Conservation (phyloP, 768 basidiomycete genomes). For the Termitomyces eurrhizus region DNA sequence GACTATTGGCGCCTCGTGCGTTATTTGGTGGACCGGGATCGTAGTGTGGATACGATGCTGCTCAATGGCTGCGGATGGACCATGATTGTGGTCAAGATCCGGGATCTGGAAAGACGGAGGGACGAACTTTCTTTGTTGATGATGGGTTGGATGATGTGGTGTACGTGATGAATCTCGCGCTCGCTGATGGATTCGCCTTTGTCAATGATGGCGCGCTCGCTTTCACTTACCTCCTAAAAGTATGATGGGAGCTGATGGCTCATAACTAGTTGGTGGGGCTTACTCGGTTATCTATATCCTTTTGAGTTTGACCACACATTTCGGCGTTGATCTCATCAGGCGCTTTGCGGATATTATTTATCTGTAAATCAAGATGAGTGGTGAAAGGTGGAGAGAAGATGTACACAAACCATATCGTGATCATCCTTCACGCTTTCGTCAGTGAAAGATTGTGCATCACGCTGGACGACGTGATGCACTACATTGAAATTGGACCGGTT, state of each 20-base stretch:
- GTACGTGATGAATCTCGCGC: conserved; percentile 30
- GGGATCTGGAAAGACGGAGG: not conserved
- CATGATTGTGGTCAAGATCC: not conserved
- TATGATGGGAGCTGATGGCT: not conserved
- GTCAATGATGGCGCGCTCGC: conserved; percentile 27
- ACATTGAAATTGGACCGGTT: not conserved
- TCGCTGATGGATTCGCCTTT: conserved; percentile 29
- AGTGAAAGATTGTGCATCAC: not conserved
- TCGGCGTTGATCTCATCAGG: not conserved
- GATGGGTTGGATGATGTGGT: conserved; percentile 34
- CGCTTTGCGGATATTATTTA: not conserved
- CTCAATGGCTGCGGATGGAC: conserved; percentile 25
- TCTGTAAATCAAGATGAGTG: not conserved
- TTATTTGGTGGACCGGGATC: conserved; percentile 32
- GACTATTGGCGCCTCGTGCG: conserved; percentile 35
- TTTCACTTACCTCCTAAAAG: not conserved
- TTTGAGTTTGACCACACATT: not conserved
- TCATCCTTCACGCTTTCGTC: not conserved
- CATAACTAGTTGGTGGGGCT: not conserved
- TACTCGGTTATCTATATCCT: not conserved
- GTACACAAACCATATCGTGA: not conserved
- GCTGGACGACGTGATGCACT: not conserved
- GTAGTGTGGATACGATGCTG: conserved; percentile 26
- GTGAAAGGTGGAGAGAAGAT: no score
- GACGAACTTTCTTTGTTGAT: conserved; percentile 33